Evolutionary conservation across 148 eudicot species (phyloP), one percentile per base, ranked within the genome.

Genomic region (Simmondsia chinensis): DNA sequence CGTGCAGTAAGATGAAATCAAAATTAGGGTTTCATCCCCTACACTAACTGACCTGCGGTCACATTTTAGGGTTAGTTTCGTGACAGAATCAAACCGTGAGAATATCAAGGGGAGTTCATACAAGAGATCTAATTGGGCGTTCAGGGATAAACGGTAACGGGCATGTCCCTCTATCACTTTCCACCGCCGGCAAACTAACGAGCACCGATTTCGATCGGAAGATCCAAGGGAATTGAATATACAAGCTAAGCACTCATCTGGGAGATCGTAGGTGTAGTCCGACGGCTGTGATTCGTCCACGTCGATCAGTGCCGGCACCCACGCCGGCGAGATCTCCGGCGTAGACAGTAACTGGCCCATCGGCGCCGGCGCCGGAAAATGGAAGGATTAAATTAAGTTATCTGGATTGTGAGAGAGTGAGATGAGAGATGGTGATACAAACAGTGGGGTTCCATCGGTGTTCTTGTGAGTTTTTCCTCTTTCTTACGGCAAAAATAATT

Each of bases 21-120:
- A 13, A 4, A 60, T n/a, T 3, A 70, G 59, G 4, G 59, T 57
- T 5, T 66, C 68, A 25, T 76, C 82, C 41, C 66, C 43, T 1
- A 76, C 18, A 36, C 65, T 59, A 23, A 52, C 35, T 11, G 61
- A 65, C 53, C 64, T 16, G 18, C 74, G 71, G 58, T 73, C 74
- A 22, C 71, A 71, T 0, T 77, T 55, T 9, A 76, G 73, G 9
- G 71, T 64, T 56, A 76, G 77, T 15, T 76, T 71, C 0, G 77
- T 76, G 12, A 76, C 77, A 6, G 77, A 69, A 46, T 76, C 77
- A 38, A 76, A 76, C 3, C 82, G 71, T 9, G 65, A 7, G 53
- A 76, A 64, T 0, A 76, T 11, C 4, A 60, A 6, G 0, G 74
- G 59, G 0, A 76, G 0, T 3, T 16, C 13, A 0, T 53, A 7